These are phyloP conservation scores for Coffea humblotiana DNA, from an alignment of 305 asterid species.

Conservation along the genomic window DNA sequence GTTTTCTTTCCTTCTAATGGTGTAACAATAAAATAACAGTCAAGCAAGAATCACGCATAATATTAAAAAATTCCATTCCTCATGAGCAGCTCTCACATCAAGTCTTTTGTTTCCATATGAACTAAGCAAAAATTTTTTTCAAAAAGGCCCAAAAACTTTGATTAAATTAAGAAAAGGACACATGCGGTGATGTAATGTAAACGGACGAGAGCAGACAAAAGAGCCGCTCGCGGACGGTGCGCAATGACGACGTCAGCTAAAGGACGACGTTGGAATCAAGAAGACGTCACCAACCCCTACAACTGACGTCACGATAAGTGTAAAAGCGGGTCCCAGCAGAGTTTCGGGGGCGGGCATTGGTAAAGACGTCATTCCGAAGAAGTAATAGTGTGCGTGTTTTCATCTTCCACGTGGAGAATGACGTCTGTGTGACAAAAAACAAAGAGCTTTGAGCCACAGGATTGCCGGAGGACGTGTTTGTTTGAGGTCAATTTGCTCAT, in stretches of 20 bases:
- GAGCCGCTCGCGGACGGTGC: constrained; percentile 22
- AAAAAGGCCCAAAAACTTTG: neutral
- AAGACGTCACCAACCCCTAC: neutral
- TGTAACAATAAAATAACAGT: neutral
- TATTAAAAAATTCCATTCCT: neutral
- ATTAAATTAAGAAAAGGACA: neutral
- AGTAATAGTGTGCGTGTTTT: neutral
- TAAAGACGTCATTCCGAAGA: neutral
- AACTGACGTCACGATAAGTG: neutral
- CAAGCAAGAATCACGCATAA: constrained; percentile 1
- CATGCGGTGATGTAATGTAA: neutral
- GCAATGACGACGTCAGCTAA: constrained; percentile 13
- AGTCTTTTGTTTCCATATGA: neutral
- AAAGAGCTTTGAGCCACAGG: neutral
- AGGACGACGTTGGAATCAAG: neutral
- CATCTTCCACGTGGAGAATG: neutral
- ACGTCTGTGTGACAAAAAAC: neutral
- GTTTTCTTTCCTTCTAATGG: too few relatives aligned
- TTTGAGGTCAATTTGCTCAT: neutral
- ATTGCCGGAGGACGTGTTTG: constrained; percentile 10
- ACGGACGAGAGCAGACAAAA: neutral
- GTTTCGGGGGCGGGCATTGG: too few relatives aligned
- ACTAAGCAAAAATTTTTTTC: neutral
- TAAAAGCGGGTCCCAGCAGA: neutral
- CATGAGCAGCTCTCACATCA: neutral